Base-by-base conservation (phyloP, 352 stramenopile genomes). In the Globisporangium yorkense region DNA sequence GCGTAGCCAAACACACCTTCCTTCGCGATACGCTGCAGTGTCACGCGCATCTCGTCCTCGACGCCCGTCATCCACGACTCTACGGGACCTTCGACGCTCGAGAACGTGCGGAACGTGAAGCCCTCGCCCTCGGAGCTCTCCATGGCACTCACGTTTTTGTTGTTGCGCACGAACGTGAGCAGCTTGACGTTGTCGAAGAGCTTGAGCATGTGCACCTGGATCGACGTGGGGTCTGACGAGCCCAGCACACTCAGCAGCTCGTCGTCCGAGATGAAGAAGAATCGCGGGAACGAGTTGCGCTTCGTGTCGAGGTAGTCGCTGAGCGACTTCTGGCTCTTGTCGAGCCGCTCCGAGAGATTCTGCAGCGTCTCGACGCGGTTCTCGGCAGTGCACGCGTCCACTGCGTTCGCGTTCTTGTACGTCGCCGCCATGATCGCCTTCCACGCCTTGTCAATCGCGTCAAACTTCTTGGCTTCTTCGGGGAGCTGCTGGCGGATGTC, bases 221-320 rank as follows among this genome's bases (percentile, higher is more conserved):
- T 96, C 0, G 88, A 97, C 0, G 83, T 96, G 5, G 92, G 92
- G 57, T 98, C 92, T 0, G 87, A 96, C 0, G 85, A 96, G 0
- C 92, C 91, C 2, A 98, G 70, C 21, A 98, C 89, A 51, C 81
- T 96, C 15, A 98, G 70, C 4, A 98, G 58, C 47, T 98, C 92
- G 56, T 98, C 92, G 53, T 98, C 89, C 0, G 91, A 97, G 59
- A 98, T 97, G 72, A 97, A 98, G 70, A 96, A 98, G 57, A 98
- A 98, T 3, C 92, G 80, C 8, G 91, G 87, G 63, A 98, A 98
- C 7, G 89, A 81, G 57, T 97, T 97, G 16, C 88, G 71, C 54
- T 97, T 97, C 20, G 84, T 96, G 51, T 97, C 85, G 2, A 96
- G 67, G 58, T 96, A 97, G 61, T 96, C 88, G 56, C 85, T 95